Conservation (phyloP, 2,329 filamentous ascomycete species). For the Immersiporthe knoxdaviesiana region DNA sequence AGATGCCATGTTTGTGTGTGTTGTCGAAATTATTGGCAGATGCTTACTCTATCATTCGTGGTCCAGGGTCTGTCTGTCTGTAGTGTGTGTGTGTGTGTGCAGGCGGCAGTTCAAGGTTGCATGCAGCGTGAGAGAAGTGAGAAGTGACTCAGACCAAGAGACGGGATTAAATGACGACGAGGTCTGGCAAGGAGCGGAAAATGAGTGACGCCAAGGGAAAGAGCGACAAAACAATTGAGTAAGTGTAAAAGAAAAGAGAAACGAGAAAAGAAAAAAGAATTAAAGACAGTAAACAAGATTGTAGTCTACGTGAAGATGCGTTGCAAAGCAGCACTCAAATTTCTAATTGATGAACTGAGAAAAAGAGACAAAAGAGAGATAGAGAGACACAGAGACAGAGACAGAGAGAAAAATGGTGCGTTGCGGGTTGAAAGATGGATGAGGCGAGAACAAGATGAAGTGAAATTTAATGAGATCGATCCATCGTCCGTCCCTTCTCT, state of each 20-base stretch:
- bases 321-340: too few species aligned
- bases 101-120: background rate
- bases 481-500: background rate
- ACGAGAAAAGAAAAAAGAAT: background rate
- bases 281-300: background rate
- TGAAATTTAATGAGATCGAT: background rate
- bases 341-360: background rate
- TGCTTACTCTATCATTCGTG: background rate
- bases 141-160: background rate
- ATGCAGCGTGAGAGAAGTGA: background rate
- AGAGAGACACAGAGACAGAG: background rate
- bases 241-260: background rate
- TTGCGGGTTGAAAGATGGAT: background rate
- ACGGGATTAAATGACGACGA: background rate
- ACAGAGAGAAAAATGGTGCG: background rate
- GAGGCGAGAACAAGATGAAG: background rate
- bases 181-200: background rate
- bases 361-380: background rate
- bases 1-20: slow-evolving; percentile 10
- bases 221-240: background rate
- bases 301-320: background rate
- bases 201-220: background rate
- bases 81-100: background rate
- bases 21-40: background rate
- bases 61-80: background rate